Base-by-base conservation (phyloP, 495 filamentous ascomycete species). In the Lasiosphaeris hirsuta region DNA sequence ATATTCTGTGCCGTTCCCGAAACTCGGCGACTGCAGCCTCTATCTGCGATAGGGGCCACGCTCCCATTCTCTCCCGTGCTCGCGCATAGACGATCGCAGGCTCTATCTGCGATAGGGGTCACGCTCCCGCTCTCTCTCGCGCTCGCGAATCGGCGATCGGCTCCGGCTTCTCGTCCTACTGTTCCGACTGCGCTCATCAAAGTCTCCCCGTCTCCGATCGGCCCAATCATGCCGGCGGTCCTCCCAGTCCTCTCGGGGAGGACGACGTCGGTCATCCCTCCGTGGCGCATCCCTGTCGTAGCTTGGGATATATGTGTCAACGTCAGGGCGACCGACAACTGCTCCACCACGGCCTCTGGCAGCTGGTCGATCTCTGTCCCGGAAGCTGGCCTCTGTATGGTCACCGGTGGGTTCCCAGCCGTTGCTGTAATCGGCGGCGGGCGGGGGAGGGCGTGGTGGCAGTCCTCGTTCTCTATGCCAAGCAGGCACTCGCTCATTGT, bases 271-370 rank as follows among this genome's bases (percentile, higher is more conserved):
- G 42, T 77, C 77, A 23, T 77, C 72, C 53, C 71, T 65, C 49
- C 79, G 70, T 30, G 75, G 73, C 47, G 70, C 69, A 56, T 72
- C 71, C 15, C 67, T 67, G 60, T 68, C 65, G 39, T 86, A 85
- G 42, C 75, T 79, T 7, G 83, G 83, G 19, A 86, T 84, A 60
- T 86, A 86, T 3, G 82, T 84, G 59, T 86, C 83, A 13, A 83
- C 68, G 58, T 73, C 74, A n/a, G 67, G 69, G 11, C 72, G 67
- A 33, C 65, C 67, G 18, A 30, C 63, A 62, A 14, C 74, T 58
- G 37, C 57, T 70, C 62, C 74, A 58, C 39, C 66, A 51, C 23
- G 63, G 57, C 46, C 58, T 11, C 50, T 37, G 7, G 18, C 34
- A 42, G 35, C 58, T 53, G 43, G 47, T 66, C 62, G 51, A 11